Base-by-base conservation (phyloP, 805 yeast species). In the Cyberlindnera suaveolens region DNA sequence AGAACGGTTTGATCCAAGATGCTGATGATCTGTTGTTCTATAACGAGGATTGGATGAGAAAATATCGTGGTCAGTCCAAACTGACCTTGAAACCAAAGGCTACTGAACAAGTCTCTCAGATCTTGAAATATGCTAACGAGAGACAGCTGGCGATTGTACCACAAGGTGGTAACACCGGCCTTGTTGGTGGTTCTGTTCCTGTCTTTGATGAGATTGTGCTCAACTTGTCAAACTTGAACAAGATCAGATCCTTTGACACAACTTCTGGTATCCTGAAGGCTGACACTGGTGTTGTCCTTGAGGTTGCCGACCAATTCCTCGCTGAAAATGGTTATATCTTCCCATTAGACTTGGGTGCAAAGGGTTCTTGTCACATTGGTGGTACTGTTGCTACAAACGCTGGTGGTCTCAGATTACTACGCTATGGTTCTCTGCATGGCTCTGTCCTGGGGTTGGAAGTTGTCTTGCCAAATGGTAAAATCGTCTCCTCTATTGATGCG, bases 341-440 rank as follows among this genome's bases (percentile, higher is more conserved):
- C 73, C 98, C 98, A 23, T 70, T 90, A 40, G 98, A 90, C 61
- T 68, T 90, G 48, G 98, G 98, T 45, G 97, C 98, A 32, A 90
- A 90, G 67, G 98, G 98, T 13, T 87, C 96, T 2, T 91, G 97
- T 61, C 96, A 87, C 54, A 82, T 91, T 48, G 97, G 97, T 53
- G 98, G 97, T 51, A 85, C 82, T 42, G 91, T 88, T 36, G 96
- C 96, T 16, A 88, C 96, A 16, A 91, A 91, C 61, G 98, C 98
- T 5, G 98, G 98, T 58, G 98, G 98, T 1, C 73, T 90, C 54
- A 72, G 98, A 58, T 70, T 90, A 40, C 66, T 90, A 48, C 75
- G 96, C 53, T 90, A 88, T 61, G 97, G 97, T 3, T 86, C 96
- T 6, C 74, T 90, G 51, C 98, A 91, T 59, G 98, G 98, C 4